These are phyloP conservation scores for Globisporangium lucens DNA, from an alignment of 352 stramenopile genomes.

Conservation along the genomic window DNA sequence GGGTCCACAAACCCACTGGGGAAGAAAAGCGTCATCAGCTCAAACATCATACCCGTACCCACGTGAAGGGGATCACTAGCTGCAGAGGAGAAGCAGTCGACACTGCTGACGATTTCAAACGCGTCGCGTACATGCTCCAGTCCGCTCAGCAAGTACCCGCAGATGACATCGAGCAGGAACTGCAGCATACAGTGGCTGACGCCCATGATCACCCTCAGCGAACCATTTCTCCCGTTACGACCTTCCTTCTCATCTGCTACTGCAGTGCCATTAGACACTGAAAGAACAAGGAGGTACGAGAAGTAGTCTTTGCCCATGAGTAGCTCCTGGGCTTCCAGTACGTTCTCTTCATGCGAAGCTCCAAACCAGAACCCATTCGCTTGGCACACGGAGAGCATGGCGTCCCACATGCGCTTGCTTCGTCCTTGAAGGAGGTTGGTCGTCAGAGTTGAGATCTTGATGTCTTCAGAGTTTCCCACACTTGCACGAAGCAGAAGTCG, in stretches of 20 bases:
- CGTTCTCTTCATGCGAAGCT: constrained; percentile 12
- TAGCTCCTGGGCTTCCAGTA: constrained; percentile 47
- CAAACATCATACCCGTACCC: constrained; percentile 6
- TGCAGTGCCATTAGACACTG: not conserved
- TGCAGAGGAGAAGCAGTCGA: not conserved
- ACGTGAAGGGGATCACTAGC: not conserved
- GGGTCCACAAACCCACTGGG: constrained; percentile 32
- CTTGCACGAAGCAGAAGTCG: not conserved
- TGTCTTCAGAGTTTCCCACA: not conserved
- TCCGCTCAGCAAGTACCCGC: constrained; percentile 48
- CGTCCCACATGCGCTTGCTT: constrained; percentile 27
- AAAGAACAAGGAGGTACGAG: constrained; percentile 5
- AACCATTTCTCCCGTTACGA: not conserved
- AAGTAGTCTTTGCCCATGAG: constrained; percentile 24
- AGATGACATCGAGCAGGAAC: constrained; percentile 48
- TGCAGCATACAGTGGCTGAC: constrained; percentile 37
- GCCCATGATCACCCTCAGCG: constrained; percentile 13
- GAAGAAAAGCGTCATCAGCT: constrained; percentile 32
- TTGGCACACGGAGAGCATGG: constrained; percentile 29
- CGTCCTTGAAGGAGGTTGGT: constrained; percentile 2
- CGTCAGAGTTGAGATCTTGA: not conserved
- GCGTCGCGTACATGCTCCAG: constrained; percentile 40
- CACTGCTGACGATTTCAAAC: constrained; percentile 11
- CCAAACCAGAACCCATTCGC: constrained; percentile 42
- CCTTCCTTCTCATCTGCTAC: not conserved